Percentiles rank a stretch among this genome's conserved stretches.
Evolutionary conservation across 495 filamentous ascomycete genomes (phyloP).

Genomic region (Platismatia glauca): DNA sequence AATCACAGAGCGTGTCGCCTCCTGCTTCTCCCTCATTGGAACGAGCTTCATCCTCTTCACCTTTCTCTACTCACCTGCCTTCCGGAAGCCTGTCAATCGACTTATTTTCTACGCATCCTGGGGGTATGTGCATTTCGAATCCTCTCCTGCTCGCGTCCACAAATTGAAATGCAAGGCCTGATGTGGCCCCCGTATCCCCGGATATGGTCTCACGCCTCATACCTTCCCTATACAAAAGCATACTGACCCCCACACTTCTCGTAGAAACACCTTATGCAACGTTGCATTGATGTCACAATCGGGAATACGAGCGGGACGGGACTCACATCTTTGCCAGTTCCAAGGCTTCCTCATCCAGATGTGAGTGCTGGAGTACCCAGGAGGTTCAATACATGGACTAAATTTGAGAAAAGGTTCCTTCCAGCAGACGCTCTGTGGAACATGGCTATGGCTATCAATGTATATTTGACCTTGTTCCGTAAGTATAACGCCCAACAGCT

Average conservation of each 20-base stretch:
- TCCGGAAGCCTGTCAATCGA: constrained; percentile 78
- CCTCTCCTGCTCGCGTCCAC: not conserved
- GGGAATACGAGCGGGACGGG: constrained; percentile 37
- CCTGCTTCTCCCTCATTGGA: constrained; percentile 64
- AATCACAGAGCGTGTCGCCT: constrained; percentile 57
- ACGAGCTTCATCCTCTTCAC: constrained; percentile 64
- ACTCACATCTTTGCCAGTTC: constrained; percentile 56
- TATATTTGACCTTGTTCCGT: constrained; percentile 75
- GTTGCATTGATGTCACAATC: constrained; percentile 60
- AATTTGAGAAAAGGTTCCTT: constrained; percentile 48
- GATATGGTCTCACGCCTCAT: not conserved
- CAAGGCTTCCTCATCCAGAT: constrained; percentile 71
- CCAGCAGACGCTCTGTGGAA: constrained; percentile 74
- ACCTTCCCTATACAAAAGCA: not conserved
- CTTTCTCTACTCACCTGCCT: constrained; percentile 51
- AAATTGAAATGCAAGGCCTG: not conserved
- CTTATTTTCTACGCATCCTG: constrained; percentile 78
- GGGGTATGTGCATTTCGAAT: constrained; percentile 30
- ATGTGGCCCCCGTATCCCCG: not conserved
- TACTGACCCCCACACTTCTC: not conserved
- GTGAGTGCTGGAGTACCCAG: constrained; percentile 35
- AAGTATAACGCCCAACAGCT: constrained; percentile 62
- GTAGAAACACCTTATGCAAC: constrained; percentile 55
- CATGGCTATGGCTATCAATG: constrained; percentile 80
- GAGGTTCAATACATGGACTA: not conserved